phyloP scores from a whole-genome alignment of 129 eudicot genomes.

The Flaveria bidentis region DNA sequence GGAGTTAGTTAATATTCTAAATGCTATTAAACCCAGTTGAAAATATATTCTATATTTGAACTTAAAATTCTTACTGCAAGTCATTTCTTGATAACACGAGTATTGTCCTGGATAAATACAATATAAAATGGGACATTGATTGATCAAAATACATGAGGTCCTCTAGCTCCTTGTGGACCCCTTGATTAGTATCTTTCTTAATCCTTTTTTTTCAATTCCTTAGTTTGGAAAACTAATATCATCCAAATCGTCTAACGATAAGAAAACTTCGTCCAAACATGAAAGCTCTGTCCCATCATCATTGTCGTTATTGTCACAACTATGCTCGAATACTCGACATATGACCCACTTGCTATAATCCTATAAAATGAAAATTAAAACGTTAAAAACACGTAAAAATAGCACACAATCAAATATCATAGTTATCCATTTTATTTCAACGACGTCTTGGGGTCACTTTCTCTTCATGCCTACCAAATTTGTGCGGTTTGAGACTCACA shows the following conservation, averaged over 20 bases:
- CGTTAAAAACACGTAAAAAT: neutral
- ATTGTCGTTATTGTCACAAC: constrained; percentile 45
- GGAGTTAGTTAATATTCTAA: too few relatives aligned
- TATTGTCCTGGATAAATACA: constrained; percentile 34
- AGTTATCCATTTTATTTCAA: neutral
- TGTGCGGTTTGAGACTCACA: too few relatives aligned
- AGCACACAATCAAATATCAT: neutral
- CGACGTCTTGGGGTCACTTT: too few relatives aligned
- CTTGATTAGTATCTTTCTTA: constrained; percentile 18
- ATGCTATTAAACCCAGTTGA: neutral
- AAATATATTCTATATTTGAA: constrained; percentile 16
- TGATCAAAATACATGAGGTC: constrained; percentile 10
- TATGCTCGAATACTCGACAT: constrained; percentile 76
- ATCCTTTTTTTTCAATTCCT: constrained; percentile 21
- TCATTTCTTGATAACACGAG: constrained; percentile 31
- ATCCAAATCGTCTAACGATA: constrained; percentile 86
- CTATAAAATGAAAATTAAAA: constrained; percentile 38
- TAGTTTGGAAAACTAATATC: constrained; percentile 78
- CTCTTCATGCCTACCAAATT: too few relatives aligned
- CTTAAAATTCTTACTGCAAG: constrained; percentile 26
- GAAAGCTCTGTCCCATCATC: constrained; percentile 74
- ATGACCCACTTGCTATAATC: constrained; percentile 86
- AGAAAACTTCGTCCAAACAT: constrained; percentile 89
- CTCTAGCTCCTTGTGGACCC: constrained; percentile 31
- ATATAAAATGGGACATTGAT: constrained; percentile 15